Conservation (phyloP, 345 rosid genomes). For the Populus davidiana region DNA sequence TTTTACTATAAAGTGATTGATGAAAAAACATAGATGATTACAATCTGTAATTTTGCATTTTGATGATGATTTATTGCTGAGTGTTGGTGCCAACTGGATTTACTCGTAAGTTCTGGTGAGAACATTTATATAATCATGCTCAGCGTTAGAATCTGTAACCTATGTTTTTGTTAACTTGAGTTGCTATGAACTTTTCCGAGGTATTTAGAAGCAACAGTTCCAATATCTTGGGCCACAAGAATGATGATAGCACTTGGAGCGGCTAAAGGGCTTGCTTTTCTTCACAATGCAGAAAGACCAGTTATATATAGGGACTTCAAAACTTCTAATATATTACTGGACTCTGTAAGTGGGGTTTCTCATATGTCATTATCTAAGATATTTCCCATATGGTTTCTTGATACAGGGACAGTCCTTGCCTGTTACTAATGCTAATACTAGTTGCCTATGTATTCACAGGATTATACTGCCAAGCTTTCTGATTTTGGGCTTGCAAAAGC, state of each 20-base stretch:
- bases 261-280: slow-evolving; percentile 97
- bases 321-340: slow-evolving; percentile 91
- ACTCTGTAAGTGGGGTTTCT: slow-evolving; percentile 56
- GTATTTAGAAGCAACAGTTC: slow-evolving; percentile 69
- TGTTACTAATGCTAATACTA: slow-evolving; percentile 9
- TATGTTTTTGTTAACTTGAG: slow-evolving; percentile 18
- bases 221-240: slow-evolving; percentile 79
- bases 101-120: neutral
- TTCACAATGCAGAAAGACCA: slow-evolving; percentile 93
- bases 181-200: slow-evolving; percentile 27
- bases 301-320: slow-evolving; percentile 95
- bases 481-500: slow-evolving; percentile 99
- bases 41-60: neutral
- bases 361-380: neutral
- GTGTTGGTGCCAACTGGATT: neutral
- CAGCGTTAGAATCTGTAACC: neutral
- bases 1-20: neutral
- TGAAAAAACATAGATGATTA: neutral
- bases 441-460: slow-evolving; percentile 48
- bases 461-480: slow-evolving; percentile 91
- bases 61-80: neutral
- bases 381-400: slow-evolving; percentile 6
- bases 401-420: neutral
- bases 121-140: neutral
- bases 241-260: slow-evolving; percentile 99